A percentile compares a stretch with the other conserved stretches of the same genome.
phyloP scores from a whole-genome alignment of 169 alveolate genomes.

The Eimeria zaria region DNA sequence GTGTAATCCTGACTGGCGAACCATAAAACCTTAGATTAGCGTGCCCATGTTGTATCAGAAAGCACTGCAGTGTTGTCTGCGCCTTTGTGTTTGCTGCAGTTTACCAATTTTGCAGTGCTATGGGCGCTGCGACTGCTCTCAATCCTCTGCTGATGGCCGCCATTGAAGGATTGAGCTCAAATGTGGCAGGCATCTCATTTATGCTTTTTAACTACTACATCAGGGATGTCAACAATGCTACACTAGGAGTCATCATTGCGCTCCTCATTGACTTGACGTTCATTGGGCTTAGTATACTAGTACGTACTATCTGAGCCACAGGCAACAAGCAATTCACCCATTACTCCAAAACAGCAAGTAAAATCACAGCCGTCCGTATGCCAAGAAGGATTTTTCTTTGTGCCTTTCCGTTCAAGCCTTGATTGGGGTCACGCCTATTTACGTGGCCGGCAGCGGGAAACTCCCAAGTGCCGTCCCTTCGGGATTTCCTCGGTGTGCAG shows the following conservation, averaged over 20 bases:
- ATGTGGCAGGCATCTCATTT: conserved; percentile 41
- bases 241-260: conserved; percentile 70
- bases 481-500: conserved; percentile 5
- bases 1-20: not conserved
- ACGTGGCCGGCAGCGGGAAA: not conserved
- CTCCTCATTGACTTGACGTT: conserved; percentile 68
- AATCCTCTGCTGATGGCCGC: conserved; percentile 43
- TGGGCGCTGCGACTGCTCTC: conserved; percentile 72
- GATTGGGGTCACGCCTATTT: not conserved
- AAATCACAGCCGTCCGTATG: not conserved
- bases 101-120: conserved; percentile 72
- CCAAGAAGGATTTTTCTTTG: not conserved
- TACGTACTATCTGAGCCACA: not conserved
- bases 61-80: not conserved
- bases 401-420: not conserved
- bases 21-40: not conserved
- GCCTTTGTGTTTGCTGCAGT: conserved; percentile 35
- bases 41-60: not conserved
- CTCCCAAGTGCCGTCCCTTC: not conserved
- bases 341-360: not conserved
- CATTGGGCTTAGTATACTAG: conserved; percentile 54
- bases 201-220: conserved; percentile 55
- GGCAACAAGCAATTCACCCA: not conserved
- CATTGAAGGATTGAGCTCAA: conserved; percentile 49
- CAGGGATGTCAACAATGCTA: conserved; percentile 61